These are phyloP conservation scores for Ceratobasidium sp. DNA, from an alignment of 1,284 basidiomycete genomes.

Conservation along the genomic window DNA sequence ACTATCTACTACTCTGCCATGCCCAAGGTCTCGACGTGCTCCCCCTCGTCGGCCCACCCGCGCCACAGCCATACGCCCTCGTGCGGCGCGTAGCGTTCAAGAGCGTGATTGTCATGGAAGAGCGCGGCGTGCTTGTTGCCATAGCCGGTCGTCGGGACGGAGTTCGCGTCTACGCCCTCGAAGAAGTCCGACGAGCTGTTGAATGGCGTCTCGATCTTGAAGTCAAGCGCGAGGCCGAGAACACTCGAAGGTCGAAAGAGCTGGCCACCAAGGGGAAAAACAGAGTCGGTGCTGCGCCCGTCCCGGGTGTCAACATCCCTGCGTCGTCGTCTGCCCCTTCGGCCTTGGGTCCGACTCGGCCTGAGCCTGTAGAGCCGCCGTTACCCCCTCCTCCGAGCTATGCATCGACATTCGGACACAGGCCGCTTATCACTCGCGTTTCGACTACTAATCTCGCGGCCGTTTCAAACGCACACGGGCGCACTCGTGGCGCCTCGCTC, in stretches of 20 bases:
- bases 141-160: constrained; percentile 85
- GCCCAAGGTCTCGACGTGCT: constrained; percentile 84
- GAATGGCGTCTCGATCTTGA: constrained; percentile 89
- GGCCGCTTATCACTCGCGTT: constrained; percentile 43
- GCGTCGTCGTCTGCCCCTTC: constrained; percentile 31
- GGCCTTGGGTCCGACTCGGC: constrained; percentile 4
- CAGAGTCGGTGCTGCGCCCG: not conserved
- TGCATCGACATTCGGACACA: constrained; percentile 39
- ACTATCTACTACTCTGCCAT: constrained; percentile 84
- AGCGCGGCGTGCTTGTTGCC: constrained; percentile 84
- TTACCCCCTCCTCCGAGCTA: constrained; percentile 45
- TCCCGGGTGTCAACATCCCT: constrained; percentile 25
- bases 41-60: constrained; percentile 76
- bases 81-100: constrained; percentile 83
- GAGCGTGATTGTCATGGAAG: constrained; percentile 87
- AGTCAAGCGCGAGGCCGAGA: constrained; percentile 72
- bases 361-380: constrained; percentile 10
- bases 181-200: constrained; percentile 82
- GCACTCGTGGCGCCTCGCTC: constrained; percentile 69
- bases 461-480: constrained; percentile 58
- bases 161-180: constrained; percentile 84
- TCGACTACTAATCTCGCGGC: constrained; percentile 49
- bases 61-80: constrained; percentile 79
- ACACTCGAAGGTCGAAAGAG: constrained; percentile 51
- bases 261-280: constrained; percentile 38